Evolutionary conservation across 495 filamentous ascomycete genomes (phyloP).

Genomic region (Penicillium subrubescens): DNA sequence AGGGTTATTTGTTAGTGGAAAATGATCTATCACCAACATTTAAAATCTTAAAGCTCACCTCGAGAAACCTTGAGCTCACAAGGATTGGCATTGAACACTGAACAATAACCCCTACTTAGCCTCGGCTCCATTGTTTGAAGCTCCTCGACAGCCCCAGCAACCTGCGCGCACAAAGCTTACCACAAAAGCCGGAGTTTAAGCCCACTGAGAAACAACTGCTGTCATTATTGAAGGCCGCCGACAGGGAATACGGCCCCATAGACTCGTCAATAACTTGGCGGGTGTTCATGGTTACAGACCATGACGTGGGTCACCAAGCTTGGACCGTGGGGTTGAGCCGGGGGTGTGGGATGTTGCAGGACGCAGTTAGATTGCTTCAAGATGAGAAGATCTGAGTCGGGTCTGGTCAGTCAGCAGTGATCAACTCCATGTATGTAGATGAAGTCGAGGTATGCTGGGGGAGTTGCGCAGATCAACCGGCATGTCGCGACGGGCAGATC

Average conservation of each 20-base stretch:
- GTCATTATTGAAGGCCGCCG: conserved; percentile 84
- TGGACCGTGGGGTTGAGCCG: conserved; percentile 2
- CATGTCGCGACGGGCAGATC: conserved; percentile 14
- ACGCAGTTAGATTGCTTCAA: background rate
- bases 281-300: conserved; percentile 75
- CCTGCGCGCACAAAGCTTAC: conserved; percentile 49
- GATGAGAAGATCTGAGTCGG: background rate
- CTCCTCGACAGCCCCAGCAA: conserved; percentile 6
- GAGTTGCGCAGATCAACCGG: conserved; percentile 4
- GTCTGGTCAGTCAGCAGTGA: background rate
- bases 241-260: conserved; percentile 73
- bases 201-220: conserved; percentile 87
- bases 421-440: background rate
- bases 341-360: background rate
- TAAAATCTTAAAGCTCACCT: conserved; percentile 42
- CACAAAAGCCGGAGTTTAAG: conserved; percentile 81
- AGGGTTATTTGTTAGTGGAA: background rate
- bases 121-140: background rate
- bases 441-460: background rate
- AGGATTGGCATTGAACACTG: conserved; percentile 78
- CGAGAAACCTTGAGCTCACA: conserved; percentile 71
- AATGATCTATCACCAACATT: too few species aligned
- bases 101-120: conserved; percentile 9
- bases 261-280: conserved; percentile 80
- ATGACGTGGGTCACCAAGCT: conserved; percentile 16